phyloP scores from a whole-genome alignment of 108 stramenopile genomes.

The Cyclotella baltica region DNA sequence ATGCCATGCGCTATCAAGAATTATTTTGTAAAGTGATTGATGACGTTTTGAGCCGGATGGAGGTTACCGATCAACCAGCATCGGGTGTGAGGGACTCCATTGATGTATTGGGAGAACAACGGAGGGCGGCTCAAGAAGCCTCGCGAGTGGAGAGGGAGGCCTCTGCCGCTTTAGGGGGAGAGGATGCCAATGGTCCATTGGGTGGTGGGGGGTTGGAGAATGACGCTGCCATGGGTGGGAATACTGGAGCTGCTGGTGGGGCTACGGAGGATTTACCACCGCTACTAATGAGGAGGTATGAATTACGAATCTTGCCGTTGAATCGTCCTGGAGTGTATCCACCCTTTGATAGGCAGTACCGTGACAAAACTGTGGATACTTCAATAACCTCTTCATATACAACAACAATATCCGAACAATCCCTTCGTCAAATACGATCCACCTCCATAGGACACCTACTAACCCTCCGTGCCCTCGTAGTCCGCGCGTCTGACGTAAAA shows the following conservation, averaged over 20 bases:
- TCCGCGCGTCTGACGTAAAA: constrained; percentile 95
- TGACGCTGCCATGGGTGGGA: constrained; percentile 54
- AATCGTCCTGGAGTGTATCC: constrained; percentile 63
- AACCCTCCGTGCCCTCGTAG: constrained; percentile 92
- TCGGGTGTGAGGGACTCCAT: constrained; percentile 64
- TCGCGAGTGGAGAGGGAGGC: constrained; percentile 21
- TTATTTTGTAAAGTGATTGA: constrained; percentile 80
- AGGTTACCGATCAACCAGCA: background rate
- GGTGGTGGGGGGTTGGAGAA: constrained; percentile 60
- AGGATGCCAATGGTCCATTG: constrained; percentile 52
- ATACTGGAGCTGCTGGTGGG: constrained; percentile 20
- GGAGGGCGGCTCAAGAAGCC: constrained; percentile 55
- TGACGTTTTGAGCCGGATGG: constrained; percentile 49
- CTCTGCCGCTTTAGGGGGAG: background rate
- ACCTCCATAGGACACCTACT: constrained; percentile 92
- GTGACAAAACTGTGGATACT: constrained; percentile 9
- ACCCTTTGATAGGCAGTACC: constrained; percentile 71
- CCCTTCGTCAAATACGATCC: constrained; percentile 84
- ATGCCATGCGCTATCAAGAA: constrained; percentile 78
- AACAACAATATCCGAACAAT: constrained; percentile 43
- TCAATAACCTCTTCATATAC: constrained; percentile 3
- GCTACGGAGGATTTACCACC: constrained; percentile 81
- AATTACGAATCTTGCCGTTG: constrained; percentile 77
- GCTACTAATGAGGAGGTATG: constrained; percentile 83
- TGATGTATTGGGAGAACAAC: constrained; percentile 85